phyloP scores from a whole-genome alignment of 2,329 filamentous ascomycete genomes.

The Beauveria varroae region DNA sequence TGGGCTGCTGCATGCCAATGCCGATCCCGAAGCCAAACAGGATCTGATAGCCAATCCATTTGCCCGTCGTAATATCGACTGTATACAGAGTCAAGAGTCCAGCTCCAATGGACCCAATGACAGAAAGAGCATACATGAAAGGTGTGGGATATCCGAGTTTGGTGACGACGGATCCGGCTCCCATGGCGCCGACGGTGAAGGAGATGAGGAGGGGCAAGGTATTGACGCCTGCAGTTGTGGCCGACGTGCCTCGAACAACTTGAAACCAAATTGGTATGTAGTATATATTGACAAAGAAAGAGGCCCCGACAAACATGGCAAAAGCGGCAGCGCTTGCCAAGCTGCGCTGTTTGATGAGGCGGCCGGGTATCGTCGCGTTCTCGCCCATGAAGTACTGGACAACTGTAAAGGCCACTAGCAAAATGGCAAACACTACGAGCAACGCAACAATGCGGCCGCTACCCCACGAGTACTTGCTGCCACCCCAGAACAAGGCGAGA shows the following conservation, averaged over 20 bases:
- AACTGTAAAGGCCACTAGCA: constrained; percentile 31
- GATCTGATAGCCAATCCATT: constrained; percentile 13
- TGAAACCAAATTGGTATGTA: constrained; percentile 39
- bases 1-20: constrained; percentile 12
- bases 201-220: background rate
- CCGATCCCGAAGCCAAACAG: constrained; percentile 14
- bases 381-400: constrained; percentile 25
- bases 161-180: background rate
- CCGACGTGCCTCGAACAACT: constrained; percentile 24
- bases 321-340: constrained; percentile 51
- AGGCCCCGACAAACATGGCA: constrained; percentile 22
- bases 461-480: constrained; percentile 21
- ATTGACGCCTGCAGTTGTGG: constrained; percentile 12
- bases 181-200: background rate
- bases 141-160: constrained; percentile 11
- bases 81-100: background rate
- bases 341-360: constrained; percentile 65
- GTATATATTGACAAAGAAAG: constrained; percentile 18
- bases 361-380: constrained; percentile 43
- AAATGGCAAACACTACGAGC: constrained; percentile 29
- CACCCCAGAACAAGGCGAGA: constrained; percentile 37
- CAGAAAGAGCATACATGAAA: background rate
- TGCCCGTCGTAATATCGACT: background rate
- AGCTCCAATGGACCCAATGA: background rate
- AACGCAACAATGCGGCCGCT: constrained; percentile 31